phyloP scores from a whole-genome alignment of 2,329 filamentous ascomycete species.

The Nothophaeocryptopus gaeumannii region DNA sequence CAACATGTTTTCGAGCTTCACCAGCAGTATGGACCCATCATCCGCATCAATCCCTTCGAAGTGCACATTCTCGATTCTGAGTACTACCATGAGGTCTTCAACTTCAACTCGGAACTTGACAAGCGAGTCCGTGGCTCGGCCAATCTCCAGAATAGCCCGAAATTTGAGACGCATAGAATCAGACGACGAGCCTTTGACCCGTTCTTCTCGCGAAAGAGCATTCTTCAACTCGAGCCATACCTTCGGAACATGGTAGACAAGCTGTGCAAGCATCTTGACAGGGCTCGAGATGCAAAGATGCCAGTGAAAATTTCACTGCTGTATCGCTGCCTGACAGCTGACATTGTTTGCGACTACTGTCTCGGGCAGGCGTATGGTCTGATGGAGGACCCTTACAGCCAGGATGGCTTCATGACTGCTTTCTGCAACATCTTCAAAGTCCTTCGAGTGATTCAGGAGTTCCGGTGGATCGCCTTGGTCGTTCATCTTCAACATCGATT shows the following conservation, averaged over 20 bases:
- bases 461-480: background rate
- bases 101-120: constrained; percentile 17
- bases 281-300: background rate
- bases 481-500: no score
- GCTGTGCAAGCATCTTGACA: constrained; percentile 2
- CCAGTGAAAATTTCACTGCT: constrained; percentile 13
- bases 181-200: constrained; percentile 7
- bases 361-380: no score
- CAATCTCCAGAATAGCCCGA: background rate
- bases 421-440: constrained; percentile 10
- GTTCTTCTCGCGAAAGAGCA: constrained; percentile 14
- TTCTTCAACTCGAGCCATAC: constrained; percentile 3
- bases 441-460: constrained; percentile 10
- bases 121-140: constrained; percentile 18
- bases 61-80: constrained; percentile 11
- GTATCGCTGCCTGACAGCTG: constrained; percentile 11
- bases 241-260: constrained; percentile 3
- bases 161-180: constrained; percentile 10
- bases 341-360: constrained; percentile 14
- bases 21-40: constrained; percentile 8
- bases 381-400: no score
- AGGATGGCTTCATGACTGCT: background rate
- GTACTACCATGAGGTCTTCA: constrained; percentile 32
- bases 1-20: constrained; percentile 1
- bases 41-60: constrained; percentile 9